A percentile compares a stretch with the other conserved stretches of the same genome.
These are phyloP conservation scores for Metschnikowia chrysomelidarum DNA, from an alignment of 805 yeast genomes.

Conservation along the genomic window DNA sequence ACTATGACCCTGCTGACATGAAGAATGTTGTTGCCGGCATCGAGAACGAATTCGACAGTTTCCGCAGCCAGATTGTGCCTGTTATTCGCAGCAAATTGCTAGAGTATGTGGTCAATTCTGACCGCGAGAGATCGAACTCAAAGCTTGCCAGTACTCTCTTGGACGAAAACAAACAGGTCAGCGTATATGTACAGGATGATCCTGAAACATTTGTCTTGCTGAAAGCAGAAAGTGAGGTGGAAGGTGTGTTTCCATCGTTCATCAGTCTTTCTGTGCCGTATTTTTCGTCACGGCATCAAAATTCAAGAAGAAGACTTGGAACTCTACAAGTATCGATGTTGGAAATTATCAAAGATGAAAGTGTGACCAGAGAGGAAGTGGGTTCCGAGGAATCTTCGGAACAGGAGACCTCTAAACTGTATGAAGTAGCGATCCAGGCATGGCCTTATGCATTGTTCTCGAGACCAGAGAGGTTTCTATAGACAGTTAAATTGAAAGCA, in stretches of 20 bases:
- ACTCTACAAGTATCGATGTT: conserved; percentile 32
- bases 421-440: conserved; percentile 11
- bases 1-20: conserved; percentile 34
- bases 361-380: no score
- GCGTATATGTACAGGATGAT: conserved; percentile 19
- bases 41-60: conserved; percentile 38
- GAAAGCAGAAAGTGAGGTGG: conserved; percentile 18
- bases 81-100: conserved; percentile 26
- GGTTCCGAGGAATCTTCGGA: conserved; percentile 1
- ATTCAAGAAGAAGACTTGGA: conserved; percentile 27
- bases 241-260: conserved; percentile 18
- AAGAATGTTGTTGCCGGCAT: conserved; percentile 33
- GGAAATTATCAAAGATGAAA: conserved; percentile 9
- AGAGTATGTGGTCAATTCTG: conserved; percentile 24
- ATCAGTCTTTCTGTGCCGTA: conserved; percentile 37
- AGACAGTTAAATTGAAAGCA: background rate
- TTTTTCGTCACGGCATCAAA: conserved; percentile 21
- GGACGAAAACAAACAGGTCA: conserved; percentile 34
- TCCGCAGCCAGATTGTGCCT: conserved; percentile 28
- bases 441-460: conserved; percentile 15
- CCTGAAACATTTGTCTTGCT: conserved; percentile 20
- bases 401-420: background rate
- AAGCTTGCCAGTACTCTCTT: conserved; percentile 16
- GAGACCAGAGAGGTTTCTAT: conserved; percentile 5
- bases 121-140: conserved; percentile 5